A percentile compares a stretch with the other conserved stretches of the same genome.
phyloP scores from a whole-genome alignment of 176 grass and related monocot genomes.

The Pharus latifolius region DNA sequence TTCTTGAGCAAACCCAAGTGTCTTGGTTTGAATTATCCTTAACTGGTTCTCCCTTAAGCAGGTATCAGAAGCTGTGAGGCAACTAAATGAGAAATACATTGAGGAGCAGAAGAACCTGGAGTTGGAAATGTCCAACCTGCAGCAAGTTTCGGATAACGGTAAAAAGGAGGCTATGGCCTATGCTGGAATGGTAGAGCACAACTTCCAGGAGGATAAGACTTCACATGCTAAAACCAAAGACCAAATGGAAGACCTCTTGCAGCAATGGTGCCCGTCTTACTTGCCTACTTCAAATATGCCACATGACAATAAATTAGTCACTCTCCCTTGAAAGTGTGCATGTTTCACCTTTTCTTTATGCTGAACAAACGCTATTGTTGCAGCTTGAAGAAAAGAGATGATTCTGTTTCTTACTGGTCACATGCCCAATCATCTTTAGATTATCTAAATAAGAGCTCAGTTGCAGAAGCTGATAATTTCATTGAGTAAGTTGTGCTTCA shows the following conservation, averaged over 20 bases:
- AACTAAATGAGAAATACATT: constrained; percentile 40
- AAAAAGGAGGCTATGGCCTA: constrained; percentile 24
- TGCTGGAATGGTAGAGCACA: constrained; percentile 29
- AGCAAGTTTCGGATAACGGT: constrained; percentile 36
- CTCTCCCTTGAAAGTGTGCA: not conserved
- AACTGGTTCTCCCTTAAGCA: constrained; percentile 16
- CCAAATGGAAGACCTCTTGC: constrained; percentile 36
- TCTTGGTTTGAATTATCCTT: not conserved
- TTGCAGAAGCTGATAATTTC: constrained; percentile 33
- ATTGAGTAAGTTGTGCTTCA: constrained; percentile 40
- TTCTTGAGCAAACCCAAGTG: not conserved
- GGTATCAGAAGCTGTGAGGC: constrained; percentile 45
- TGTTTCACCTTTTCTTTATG: constrained; percentile 12
- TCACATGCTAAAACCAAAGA: constrained; percentile 22
- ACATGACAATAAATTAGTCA: constrained; percentile 22
- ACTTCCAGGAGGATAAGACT: constrained; percentile 27
- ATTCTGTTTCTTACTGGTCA: constrained; percentile 50
- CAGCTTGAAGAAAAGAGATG: constrained; percentile 41
- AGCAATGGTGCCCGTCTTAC: constrained; percentile 41
- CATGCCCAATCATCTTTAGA: constrained; percentile 41
- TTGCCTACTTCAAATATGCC: not conserved
- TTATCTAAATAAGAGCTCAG: constrained; percentile 30
- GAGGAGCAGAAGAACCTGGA: constrained; percentile 33
- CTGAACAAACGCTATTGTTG: constrained; percentile 16
- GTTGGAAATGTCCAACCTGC: constrained; percentile 37